Base-by-base conservation (phyloP, 768 basidiomycete genomes). In the Suillus alpinus region DNA sequence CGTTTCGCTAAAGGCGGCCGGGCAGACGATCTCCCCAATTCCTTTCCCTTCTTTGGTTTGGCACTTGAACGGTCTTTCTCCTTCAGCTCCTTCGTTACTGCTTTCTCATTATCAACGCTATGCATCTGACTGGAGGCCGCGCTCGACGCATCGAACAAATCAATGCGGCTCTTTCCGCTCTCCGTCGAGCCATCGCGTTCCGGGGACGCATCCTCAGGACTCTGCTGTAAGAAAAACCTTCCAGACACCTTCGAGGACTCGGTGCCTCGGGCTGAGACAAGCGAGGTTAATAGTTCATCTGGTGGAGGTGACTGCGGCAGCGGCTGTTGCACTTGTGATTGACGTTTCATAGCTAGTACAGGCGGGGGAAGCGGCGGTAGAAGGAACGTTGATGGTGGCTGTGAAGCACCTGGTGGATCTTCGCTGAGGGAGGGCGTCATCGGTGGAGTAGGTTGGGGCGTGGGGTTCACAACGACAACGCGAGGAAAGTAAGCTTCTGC, bases 401-500 rank as follows among this genome's bases (percentile, higher is more conserved):
- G 74, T 56, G 60, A 71, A 46, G 37, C 65, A 40, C 62, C 63
- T 57, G 62, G 67, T 12, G 37, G 62, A 34, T 63, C 59, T 53
- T 73, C 62, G 29, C 69, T 69, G 57, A 81, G 66, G 56, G 79
- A 69, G 9, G 88, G 90, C 1, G 89, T 89, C 1, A 85, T 81
- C 3, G 91, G 91, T 7, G 91, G 90, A 1, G 91, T 92, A 1
- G 87, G 88, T 64, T 87, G 87, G 3, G 89, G 90, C 0, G 90
- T 91, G 18, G 90, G 88, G 65, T 88, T 86, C 9, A 91, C 85
- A 23, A 92, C 80, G 16, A 91, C 81, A 6, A 92, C 80, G 31
- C 80, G 78, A 14, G 86, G 87, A 36, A 82, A 77, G 67, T 58
- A 73, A 62, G 61, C 65, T 31, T 71, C 66, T 1, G 67, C 26